Base-by-base conservation (phyloP, 108 stramenopile genomes). In the Conticribra weissflogii region DNA sequence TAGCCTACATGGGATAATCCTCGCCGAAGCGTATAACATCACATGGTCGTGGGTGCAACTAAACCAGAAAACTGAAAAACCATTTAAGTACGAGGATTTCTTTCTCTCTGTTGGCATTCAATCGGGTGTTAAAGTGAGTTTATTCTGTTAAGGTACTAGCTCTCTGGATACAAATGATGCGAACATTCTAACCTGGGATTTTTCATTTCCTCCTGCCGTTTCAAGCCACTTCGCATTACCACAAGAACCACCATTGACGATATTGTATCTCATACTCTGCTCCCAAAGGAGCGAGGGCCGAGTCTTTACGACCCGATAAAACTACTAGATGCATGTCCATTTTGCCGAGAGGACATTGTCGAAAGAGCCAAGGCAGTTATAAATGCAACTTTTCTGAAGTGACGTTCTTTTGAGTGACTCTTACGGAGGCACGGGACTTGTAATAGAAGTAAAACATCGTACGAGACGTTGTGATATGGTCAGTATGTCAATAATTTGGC, bases 21-120 rank as follows among this genome's bases (percentile, higher is more conserved):
- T 63, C 22, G 45, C 62, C 1, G 62, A 63, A 21, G 62, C 62
- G 17, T 63, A 63, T 29, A 63, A 63, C n/a, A 49, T 63, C 25
- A 47, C 62, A 27, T 63, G 62, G 62, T 49, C 62, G 15, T 63
- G 62, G 62, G 24, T 63, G 16, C 29, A 33, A 21, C 27, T 63
- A 2, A 48, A 24, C 3, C 18, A 49, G 12, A 63, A 63, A 28
- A 15, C n/a, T 24, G 62, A 63, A 29, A 44, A 19, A 18, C 25
- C 62, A 3, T 63, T 63, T 29, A 63, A 63, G 15, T 63, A 49
- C 27, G 1, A 63, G 28, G 62, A 63, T 28, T 63, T 63, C 27
- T 63, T 63, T 17, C 19, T 49, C 1, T 63, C 62, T 1, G 62
- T 63, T 7, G 62, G 62, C n/a, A 63, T 63, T 63, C 19, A 24